Evolutionary conservation across 225 moss, liverwort and hornwort genomes (phyloP).

Genomic region (Polytrichum formosum): DNA sequence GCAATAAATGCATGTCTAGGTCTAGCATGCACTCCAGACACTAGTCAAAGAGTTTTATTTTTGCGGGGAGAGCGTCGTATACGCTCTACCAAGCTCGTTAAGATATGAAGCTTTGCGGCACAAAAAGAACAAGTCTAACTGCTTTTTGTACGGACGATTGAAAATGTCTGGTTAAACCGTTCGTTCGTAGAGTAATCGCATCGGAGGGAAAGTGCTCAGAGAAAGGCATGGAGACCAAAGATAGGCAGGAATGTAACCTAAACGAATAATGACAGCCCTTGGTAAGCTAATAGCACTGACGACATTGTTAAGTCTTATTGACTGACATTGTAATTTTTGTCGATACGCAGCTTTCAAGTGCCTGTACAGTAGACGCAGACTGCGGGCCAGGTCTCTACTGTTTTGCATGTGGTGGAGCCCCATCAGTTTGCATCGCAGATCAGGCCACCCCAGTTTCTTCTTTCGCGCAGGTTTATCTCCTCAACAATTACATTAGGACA

Average conservation of each 20-base stretch:
- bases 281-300: background rate
- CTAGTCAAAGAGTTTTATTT: no score
- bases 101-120: no score
- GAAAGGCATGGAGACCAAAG: background rate
- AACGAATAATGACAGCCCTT: background rate
- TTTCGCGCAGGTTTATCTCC: conserved; percentile 43
- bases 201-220: background rate
- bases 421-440: conserved; percentile 39
- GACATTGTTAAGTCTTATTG: background rate
- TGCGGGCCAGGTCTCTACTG: conserved; percentile 74
- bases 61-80: no score
- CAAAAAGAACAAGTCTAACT: no score
- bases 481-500: no score
- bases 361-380: conserved; percentile 44
- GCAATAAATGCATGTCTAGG: no score
- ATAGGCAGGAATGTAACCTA: no score
- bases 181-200: background rate
- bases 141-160: background rate
- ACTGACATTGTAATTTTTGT: background rate
- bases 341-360: conserved; percentile 52
- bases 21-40: no score
- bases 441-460: conserved; percentile 48
- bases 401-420: conserved; percentile 39
- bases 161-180: background rate
- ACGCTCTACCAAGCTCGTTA: no score